phyloP scores from a whole-genome alignment of 2,329 filamentous ascomycete genomes.

The Beauveria sp. region DNA sequence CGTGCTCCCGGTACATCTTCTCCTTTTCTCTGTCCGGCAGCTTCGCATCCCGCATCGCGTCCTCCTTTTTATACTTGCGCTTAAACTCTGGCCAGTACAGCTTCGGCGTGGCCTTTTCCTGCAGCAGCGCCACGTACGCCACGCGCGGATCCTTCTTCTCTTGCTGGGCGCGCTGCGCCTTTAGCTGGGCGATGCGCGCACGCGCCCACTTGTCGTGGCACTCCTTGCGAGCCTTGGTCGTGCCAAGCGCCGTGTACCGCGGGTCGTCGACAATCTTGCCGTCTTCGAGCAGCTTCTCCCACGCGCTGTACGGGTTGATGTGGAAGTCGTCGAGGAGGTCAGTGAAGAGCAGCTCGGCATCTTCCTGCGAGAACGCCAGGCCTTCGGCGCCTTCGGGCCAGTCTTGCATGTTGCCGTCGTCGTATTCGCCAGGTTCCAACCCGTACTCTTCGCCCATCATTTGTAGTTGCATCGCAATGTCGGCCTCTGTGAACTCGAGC shows the following conservation, averaged over 20 bases:
- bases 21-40: constrained; percentile 71
- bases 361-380: constrained; percentile 62
- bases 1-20: constrained; percentile 69
- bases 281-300: constrained; percentile 83
- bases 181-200: constrained; percentile 64
- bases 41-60: constrained; percentile 67
- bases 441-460: constrained; percentile 84
- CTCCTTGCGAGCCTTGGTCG: constrained; percentile 73
- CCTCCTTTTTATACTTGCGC: constrained; percentile 77
- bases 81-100: constrained; percentile 97
- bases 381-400: constrained; percentile 69
- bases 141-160: constrained; percentile 78
- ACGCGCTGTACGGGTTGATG: constrained; percentile 82
- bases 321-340: constrained; percentile 76
- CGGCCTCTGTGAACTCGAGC: constrained; percentile 85
- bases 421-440: constrained; percentile 69
- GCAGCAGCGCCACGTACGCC: constrained; percentile 73
- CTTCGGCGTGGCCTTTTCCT: constrained; percentile 77
- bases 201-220: constrained; percentile 80
- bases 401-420: constrained; percentile 51
- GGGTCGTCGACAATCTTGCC: constrained; percentile 75
- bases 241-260: constrained; percentile 76
- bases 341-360: constrained; percentile 71
- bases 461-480: constrained; percentile 86
- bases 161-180: constrained; percentile 64